Conservation (phyloP, 768 basidiomycete species). For the Boletus insuetus region DNA sequence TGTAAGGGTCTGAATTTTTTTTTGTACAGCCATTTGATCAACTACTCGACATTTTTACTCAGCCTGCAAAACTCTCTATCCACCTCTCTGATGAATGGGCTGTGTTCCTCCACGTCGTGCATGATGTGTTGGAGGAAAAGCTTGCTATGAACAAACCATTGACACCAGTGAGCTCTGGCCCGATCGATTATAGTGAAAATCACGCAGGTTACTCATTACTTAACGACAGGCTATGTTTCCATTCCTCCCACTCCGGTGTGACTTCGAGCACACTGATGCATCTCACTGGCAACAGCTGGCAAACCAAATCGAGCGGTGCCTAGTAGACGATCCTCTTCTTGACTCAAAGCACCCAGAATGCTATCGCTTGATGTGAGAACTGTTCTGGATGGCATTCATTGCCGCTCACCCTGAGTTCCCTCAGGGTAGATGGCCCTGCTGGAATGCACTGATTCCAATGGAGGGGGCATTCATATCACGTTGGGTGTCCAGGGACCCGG, state of each 20-base stretch:
- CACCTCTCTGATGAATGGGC: not conserved
- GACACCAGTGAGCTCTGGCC: not conserved
- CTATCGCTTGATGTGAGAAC: not conserved
- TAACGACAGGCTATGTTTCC: not conserved
- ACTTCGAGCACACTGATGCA: not conserved
- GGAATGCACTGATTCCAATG: not conserved
- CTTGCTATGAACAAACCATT: not conserved
- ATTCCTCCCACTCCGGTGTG: not conserved
- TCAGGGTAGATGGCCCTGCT: not conserved
- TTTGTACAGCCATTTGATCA: not conserved
- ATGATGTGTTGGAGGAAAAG: not conserved
- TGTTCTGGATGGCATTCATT: not conserved
- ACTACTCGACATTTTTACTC: not conserved
- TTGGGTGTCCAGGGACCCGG: not conserved
- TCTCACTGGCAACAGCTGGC: not conserved
- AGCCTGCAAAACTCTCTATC: not conserved
- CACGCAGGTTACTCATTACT: too few relatives aligned
- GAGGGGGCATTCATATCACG: not conserved
- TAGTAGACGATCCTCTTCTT: not conserved
- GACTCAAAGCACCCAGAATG: not conserved
- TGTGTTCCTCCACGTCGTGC: not conserved
- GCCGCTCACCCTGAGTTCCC: not conserved
- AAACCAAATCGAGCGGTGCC: not conserved
- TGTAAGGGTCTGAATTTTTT: not conserved
- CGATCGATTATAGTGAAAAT: not conserved